These are phyloP conservation scores for Calonectria pseudoturangicola DNA, from an alignment of 2,329 filamentous ascomycete species.

Conservation along the genomic window DNA sequence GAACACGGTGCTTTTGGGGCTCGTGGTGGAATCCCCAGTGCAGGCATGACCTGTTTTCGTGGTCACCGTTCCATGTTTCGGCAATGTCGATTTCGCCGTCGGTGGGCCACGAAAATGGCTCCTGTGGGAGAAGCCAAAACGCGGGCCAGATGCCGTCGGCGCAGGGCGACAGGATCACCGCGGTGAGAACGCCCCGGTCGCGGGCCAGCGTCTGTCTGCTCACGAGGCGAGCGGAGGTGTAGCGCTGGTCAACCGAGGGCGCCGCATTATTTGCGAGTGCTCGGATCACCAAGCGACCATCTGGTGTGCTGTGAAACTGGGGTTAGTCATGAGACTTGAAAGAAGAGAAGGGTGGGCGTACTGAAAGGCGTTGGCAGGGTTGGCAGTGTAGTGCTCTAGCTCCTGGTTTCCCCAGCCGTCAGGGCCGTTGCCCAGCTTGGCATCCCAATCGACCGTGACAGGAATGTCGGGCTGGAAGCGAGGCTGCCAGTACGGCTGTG, in stretches of 20 bases:
- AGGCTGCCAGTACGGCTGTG: conserved; percentile 70
- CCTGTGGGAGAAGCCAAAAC: conserved; percentile 75
- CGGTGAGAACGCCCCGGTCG: conserved; percentile 71
- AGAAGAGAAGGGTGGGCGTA: conserved; percentile 41
- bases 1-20: conserved; percentile 73
- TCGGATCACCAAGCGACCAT: conserved; percentile 71
- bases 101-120: conserved; percentile 75
- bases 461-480: conserved; percentile 67
- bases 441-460: conserved; percentile 71
- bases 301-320: conserved; percentile 60
- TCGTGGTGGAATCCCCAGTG: conserved; percentile 77
- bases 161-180: conserved; percentile 70
- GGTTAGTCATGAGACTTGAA: conserved; percentile 20
- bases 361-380: conserved; percentile 72
- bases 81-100: conserved; percentile 78
- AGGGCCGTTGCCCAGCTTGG: conserved; percentile 72
- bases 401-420: conserved; percentile 79
- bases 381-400: conserved; percentile 73
- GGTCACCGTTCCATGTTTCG: conserved; percentile 77
- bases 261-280: conserved; percentile 64
- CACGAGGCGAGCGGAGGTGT: conserved; percentile 74
- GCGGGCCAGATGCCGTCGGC: conserved; percentile 77
- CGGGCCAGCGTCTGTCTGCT: conserved; percentile 70
- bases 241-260: conserved; percentile 63
- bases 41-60: conserved; percentile 73